Conservation (phyloP, 2,329 filamentous ascomycete genomes). For the Fusarium tanahbumbuense region DNA sequence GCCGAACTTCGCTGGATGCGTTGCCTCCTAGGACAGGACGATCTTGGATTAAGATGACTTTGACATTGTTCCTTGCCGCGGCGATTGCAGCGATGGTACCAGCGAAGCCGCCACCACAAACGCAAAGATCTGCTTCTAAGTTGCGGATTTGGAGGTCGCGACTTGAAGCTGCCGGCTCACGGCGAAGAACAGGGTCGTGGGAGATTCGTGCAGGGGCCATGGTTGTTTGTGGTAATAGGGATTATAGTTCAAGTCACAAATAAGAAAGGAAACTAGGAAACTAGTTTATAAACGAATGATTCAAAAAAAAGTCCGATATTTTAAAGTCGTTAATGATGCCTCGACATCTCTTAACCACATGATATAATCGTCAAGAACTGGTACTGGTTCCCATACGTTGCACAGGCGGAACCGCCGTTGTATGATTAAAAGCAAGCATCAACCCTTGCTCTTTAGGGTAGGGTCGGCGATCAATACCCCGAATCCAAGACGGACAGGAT, state of each 20-base stretch:
- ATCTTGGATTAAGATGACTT: constrained; percentile 15
- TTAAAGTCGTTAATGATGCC: not conserved
- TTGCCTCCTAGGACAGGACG: constrained; percentile 18
- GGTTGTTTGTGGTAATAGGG: not conserved
- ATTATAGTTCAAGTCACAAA: not conserved
- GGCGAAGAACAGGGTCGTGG: constrained; percentile 19
- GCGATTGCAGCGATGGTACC: constrained; percentile 12
- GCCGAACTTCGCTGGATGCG: constrained; percentile 16
- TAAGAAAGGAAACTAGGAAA: not conserved
- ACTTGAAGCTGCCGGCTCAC: constrained; percentile 15
- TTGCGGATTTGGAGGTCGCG: constrained; percentile 17
- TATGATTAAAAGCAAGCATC: too few species aligned
- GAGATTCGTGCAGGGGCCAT: constrained; percentile 28
- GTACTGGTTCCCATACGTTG: too few species aligned
- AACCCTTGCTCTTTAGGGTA: not conserved
- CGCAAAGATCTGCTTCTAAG: constrained; percentile 2
- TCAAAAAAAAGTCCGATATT: not conserved
- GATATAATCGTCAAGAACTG: not conserved
- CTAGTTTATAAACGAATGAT: fast-evolving
- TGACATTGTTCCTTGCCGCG: constrained; percentile 14
- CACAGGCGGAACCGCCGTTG: not conserved
- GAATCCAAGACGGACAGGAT: not conserved
- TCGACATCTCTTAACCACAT: not conserved
- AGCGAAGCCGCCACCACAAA: constrained; percentile 15
- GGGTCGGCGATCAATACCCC: not conserved